Percentiles rank a stretch among this genome's conserved stretches.
Evolutionary conservation across 768 basidiomycete genomes (phyloP).

Genomic region (Calocera viscosa): DNA sequence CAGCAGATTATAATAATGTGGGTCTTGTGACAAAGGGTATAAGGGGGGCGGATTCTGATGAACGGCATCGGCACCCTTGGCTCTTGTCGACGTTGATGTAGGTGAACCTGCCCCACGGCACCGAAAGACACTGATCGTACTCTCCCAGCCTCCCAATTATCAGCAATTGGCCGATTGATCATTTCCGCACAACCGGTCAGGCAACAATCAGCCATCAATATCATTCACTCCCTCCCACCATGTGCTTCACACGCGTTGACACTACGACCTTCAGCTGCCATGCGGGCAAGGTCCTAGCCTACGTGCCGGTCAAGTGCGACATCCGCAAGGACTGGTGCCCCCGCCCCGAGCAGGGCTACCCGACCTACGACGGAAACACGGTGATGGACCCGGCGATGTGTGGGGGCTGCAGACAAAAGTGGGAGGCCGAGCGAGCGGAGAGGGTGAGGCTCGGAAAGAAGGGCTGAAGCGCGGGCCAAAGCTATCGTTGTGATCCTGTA

Average conservation of each 20-base stretch:
- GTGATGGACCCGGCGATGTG: background rate
- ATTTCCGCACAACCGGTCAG: background rate
- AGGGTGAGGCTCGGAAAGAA: too few relatives aligned
- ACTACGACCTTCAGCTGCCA: conserved; percentile 6
- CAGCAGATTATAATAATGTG: background rate
- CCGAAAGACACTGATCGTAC: background rate
- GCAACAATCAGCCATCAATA: background rate
- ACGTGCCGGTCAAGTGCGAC: conserved; percentile 6
- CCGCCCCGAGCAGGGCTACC: background rate
- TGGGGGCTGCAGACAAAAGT: background rate
- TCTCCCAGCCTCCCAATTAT: background rate
- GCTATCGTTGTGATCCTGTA: too few relatives aligned
- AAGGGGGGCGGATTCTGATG: background rate
- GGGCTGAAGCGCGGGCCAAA: too few relatives aligned
- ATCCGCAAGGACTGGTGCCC: conserved; percentile 6
- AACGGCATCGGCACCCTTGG: background rate
- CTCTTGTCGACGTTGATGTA: background rate
- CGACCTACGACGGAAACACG: background rate
- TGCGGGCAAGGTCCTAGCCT: background rate
- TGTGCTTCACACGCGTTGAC: background rate
- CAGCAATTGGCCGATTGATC: background rate
- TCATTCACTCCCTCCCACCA: background rate
- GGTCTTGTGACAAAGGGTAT: background rate
- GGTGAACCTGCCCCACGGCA: background rate
- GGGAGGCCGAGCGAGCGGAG: background rate